Conservation (phyloP, 1,139 yeast genomes). For the Scheffersomyces cryptocercus region DNA sequence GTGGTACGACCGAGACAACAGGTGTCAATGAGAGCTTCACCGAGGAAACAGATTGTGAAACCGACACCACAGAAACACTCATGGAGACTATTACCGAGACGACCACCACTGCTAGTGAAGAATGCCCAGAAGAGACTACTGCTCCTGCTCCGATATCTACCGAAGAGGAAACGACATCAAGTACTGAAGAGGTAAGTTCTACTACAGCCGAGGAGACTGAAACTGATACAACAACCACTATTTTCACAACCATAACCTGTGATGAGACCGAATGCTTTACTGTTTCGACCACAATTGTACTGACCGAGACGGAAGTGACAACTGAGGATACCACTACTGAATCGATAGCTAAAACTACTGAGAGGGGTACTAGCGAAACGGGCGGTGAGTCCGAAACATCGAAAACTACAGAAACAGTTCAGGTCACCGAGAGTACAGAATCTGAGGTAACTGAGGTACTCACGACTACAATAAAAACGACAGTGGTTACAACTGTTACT, state of each 20-base stretch:
- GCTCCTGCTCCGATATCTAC: too few species aligned
- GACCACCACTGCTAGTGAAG: too few species aligned
- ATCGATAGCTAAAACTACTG: neutral
- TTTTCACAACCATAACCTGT: neutral
- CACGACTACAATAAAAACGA: neutral
- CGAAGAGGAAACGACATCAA: too few species aligned
- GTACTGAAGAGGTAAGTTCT: too few species aligned
- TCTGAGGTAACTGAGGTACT: neutral
- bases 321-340: neutral
- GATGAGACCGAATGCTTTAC: neutral
- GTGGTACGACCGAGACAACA: too few species aligned
- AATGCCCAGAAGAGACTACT: too few species aligned
- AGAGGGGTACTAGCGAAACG: neutral
- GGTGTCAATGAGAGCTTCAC: too few species aligned
- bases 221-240: neutral
- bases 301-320: neutral
- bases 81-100: too few species aligned
- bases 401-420: neutral
- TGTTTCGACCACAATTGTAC: neutral
- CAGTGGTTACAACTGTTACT: too few species aligned
- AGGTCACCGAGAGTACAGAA: neutral
- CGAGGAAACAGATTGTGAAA: too few species aligned
- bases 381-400: neutral
- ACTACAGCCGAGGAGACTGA: neutral
- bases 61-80: too few species aligned